A percentile compares a stretch with the other conserved stretches of the same genome.
These are phyloP conservation scores for Oropetium thomaeum DNA, from an alignment of 176 grass and related monocot species.

Conservation along the genomic window DNA sequence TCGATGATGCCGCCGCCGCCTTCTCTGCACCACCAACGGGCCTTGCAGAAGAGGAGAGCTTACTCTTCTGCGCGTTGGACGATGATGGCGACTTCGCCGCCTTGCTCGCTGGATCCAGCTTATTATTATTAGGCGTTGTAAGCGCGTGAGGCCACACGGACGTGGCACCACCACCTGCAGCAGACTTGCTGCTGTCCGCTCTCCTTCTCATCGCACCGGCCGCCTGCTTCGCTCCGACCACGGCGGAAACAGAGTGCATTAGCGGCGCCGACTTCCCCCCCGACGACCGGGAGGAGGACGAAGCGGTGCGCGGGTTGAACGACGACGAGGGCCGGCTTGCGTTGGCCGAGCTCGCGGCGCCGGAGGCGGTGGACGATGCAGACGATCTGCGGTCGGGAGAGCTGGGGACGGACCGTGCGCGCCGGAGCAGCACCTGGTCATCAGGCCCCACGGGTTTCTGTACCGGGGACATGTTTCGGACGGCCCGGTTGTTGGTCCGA, in stretches of 20 bases:
- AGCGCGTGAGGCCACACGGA: slow-evolving; percentile 27
- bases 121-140: not conserved
- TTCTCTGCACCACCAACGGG: slow-evolving; percentile 7
- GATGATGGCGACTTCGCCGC: slow-evolving; percentile 5
- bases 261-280: not conserved
- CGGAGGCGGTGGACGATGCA: not conserved
- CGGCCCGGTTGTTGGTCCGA: slow-evolving; percentile 7
- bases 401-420: slow-evolving; percentile 37
- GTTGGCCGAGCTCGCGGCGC: slow-evolving; percentile 4
- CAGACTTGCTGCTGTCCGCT: slow-evolving; percentile 7
- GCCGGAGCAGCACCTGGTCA: slow-evolving; percentile 3
- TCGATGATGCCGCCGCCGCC: not conserved
- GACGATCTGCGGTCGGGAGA: slow-evolving; percentile 27
- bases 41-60: slow-evolving; percentile 17
- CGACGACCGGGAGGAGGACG: not conserved
- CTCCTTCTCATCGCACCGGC: slow-evolving; percentile 11
- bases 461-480: not conserved
- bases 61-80: slow-evolving; percentile 9
- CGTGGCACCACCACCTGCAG: not conserved
- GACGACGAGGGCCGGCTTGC: not conserved
- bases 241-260: slow-evolving; percentile 4
- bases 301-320: not conserved
- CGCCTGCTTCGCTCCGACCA: not conserved
- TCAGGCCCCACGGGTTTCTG: slow-evolving; percentile 2
- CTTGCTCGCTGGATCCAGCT: not conserved